Base-by-base conservation (phyloP, 768 basidiomycete genomes). In the Termitomyces titanicus region DNA sequence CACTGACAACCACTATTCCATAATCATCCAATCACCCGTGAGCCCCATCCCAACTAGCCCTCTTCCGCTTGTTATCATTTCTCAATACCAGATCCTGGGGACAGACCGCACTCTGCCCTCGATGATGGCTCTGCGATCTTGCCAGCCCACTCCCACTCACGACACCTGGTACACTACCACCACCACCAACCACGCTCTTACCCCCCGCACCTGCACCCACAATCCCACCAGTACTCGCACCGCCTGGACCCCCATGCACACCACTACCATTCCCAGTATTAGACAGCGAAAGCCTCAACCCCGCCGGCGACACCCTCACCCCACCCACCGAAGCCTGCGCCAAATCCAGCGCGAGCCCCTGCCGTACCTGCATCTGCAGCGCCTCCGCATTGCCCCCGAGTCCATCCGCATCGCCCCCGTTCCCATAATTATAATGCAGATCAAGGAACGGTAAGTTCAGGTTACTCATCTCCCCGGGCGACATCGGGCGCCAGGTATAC, bases 401-500 rank as follows among this genome's bases (percentile, higher is more conserved):
- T 24, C 18, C 48, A 10, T 37, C 43, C 45, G 25, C 49, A 22
- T 20, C 53, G 9, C 38, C 33, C 11, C 10, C 51, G 12, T 51
- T 35, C 5, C 73, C 74, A 56, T 45, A 24, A 35, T 84, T 85
- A 65, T 88, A 88, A 64, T 90, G 88, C 67, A 90, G 65, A 65
- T 90, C 88, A 52, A 90, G 74, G 69, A 88, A 90, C 2, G 86
- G 82, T 1, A 89, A 68, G 56, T 81, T 79, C 47, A 83, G 76
- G 24, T 55, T 53, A 13, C 37, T 58, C 22, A 55, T 51, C 31
- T 55, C 56, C 4, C n/a, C 47, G 2, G 53, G 33, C 4, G 61
- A 35, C 59, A 63, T 60, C 34, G 58, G 35, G 39, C 70, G 71
- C 70, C 70, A 72, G 22, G 40, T 46, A 35, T 58, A 57, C 37